These are phyloP conservation scores for Geranium brycei DNA, from an alignment of 345 rosid species.

Conservation along the genomic window DNA sequence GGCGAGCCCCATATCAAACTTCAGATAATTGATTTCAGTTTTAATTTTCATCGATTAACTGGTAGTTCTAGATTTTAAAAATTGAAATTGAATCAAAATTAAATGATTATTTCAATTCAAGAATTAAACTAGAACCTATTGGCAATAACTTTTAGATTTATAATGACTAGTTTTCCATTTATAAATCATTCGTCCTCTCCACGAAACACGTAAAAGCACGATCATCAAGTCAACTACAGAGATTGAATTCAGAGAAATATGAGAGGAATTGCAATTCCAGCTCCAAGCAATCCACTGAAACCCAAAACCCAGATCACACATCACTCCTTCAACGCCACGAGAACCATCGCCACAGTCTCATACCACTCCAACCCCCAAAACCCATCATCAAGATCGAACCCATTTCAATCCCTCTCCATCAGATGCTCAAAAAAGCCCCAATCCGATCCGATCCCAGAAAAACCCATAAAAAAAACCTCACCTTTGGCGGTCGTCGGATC, in stretches of 20 bases:
- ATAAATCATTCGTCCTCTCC: no score
- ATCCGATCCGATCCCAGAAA: constrained; percentile 11
- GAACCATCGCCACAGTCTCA: constrained; percentile 13
- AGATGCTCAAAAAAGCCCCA: constrained; percentile 10
- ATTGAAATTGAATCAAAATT: no score
- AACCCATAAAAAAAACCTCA: constrained; percentile 17
- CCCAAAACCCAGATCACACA: constrained; percentile 11
- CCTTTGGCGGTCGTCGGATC: constrained; percentile 86
- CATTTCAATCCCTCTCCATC: constrained; percentile 24
- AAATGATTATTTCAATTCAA: no score
- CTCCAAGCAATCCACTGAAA: constrained; percentile 10
- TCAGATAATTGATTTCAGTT: no score
- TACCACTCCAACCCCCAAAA: constrained; percentile 6
- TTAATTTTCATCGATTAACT: no score
- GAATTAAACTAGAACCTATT: no score
- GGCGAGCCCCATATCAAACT: no score
- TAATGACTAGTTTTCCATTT: no score
- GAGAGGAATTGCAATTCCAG: constrained; percentile 27
- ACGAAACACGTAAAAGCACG: no score
- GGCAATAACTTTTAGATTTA: no score
- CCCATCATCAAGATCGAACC: constrained; percentile 1
- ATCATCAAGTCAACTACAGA: no score
- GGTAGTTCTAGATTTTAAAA: no score
- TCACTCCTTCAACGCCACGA: constrained; percentile 6
- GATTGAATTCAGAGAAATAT: constrained; percentile 8